A percentile compares a stretch with the other conserved stretches of the same genome.
These are phyloP conservation scores for Pholiota conissans DNA, from an alignment of 768 basidiomycete genomes.

Conservation along the genomic window DNA sequence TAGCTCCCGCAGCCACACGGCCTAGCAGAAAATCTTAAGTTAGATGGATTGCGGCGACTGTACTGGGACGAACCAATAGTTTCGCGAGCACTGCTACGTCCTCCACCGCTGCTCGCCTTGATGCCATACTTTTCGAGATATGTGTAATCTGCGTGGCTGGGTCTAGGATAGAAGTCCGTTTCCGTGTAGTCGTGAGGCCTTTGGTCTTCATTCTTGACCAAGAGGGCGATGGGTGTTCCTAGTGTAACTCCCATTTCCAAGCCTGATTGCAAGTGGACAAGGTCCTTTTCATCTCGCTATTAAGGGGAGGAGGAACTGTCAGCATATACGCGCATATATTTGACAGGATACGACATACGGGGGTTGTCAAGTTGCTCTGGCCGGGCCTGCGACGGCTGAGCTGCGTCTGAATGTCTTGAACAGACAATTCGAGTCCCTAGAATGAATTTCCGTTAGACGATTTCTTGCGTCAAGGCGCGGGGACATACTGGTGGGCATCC, in stretches of 20 bases:
- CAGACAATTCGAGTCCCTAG: slow-evolving; percentile 80
- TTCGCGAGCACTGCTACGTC: slow-evolving; percentile 92
- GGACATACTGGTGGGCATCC: slow-evolving; percentile 88
- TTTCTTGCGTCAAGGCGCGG: not conserved
- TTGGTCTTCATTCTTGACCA: slow-evolving; percentile 98
- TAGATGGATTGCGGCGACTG: not conserved
- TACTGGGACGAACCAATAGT: slow-evolving; percentile 72
- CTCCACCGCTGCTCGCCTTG: slow-evolving; percentile 97
- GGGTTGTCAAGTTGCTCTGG: slow-evolving; percentile 95
- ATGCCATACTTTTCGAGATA: slow-evolving; percentile 97
- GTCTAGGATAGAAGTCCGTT: slow-evolving; percentile 96
- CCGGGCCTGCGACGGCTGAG: slow-evolving; percentile 91
- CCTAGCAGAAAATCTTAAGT: slow-evolving; percentile 40
- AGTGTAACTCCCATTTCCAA: slow-evolving; percentile 92
- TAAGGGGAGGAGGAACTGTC: not conserved
- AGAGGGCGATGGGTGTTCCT: slow-evolving; percentile 95
- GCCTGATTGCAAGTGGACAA: slow-evolving; percentile 91
- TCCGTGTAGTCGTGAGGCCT: slow-evolving; percentile 98
- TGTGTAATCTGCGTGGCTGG: slow-evolving; percentile 97
- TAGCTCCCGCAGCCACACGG: slow-evolving; percentile 96
- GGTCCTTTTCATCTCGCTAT: slow-evolving; percentile 94
- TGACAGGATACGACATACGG: slow-evolving; percentile 51
- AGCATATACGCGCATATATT: not conserved
- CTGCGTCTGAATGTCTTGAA: slow-evolving; percentile 88
- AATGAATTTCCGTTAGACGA: not conserved